Evolutionary conservation across 192 early-diverging fungal genomes (phyloP), one percentile per base, ranked within the genome.

Genomic region (Piromyces finnis): DNA sequence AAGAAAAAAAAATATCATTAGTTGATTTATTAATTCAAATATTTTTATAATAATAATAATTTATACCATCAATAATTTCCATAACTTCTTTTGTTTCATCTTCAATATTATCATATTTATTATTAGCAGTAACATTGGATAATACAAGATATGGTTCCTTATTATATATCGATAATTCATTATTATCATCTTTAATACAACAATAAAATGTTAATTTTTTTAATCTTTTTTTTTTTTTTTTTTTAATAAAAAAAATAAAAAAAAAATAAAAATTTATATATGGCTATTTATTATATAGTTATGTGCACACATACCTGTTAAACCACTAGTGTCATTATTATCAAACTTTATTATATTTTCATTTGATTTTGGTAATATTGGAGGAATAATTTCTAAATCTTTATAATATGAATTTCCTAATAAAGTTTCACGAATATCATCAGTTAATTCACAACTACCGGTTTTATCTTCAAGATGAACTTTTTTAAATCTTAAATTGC

Each of bases 401-500:
- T 51, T 51, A 22, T 22, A 51, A 22, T 51, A 22, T 22, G 41
- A 51, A 51, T 51, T 51, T 22, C 22, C 41, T 51, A 51, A 51
- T 51, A 51, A 51, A 51, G 22, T 15, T 51, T 51, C 41, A 51
- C 41, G 41, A 51, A 51, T 22, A 5, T 51, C 41, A 5, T 51
- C 41, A 1, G 41, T 51, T 51, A 51, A 51, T 51, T 18, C 29
- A 2, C 51, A 22, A 22, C 27, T 77, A 26, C 26, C 78, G 78
- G 2, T 78, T 80, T 96, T 98, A 29, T 89, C 88, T 81, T 90
- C 93, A n/a, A 92, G 29, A 36, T 90, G 88, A 12, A 92, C 85
- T 78, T 90, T 84, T 79, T 88, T 91, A 80, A 96, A 89, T 30
- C 84, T 82, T 81, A 96, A 84, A 82, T 97, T 97, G 18, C 92